Evolutionary conservation across 2,329 filamentous ascomycete genomes (phyloP).

Genomic region (Ophiocordyceps sinensis): DNA sequence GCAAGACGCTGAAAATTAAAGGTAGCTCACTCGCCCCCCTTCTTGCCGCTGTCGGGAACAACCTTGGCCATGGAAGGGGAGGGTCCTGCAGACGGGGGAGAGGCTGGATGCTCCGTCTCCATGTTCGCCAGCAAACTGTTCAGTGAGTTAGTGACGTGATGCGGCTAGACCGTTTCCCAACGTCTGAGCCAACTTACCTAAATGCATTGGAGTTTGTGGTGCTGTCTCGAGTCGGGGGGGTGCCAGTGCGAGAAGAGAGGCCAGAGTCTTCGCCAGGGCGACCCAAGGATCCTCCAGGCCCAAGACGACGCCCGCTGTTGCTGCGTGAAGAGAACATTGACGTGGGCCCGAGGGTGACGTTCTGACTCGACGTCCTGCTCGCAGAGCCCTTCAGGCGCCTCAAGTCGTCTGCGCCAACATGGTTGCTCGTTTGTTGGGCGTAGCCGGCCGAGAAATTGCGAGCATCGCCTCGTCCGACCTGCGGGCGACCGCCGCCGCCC

Average conservation of each 20-base stretch:
- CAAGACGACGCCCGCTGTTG: slow-evolving; percentile 74
- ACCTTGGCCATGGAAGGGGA: slow-evolving; percentile 53
- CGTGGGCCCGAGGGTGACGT: slow-evolving; percentile 61
- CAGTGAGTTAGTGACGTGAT: slow-evolving; percentile 1
- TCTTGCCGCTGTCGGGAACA: slow-evolving; percentile 41
- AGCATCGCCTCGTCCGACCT: slow-evolving; percentile 71
- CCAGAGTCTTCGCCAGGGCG: slow-evolving; percentile 73
- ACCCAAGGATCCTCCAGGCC: slow-evolving; percentile 57
- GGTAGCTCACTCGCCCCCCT: slow-evolving; percentile 28
- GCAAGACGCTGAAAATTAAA: slow-evolving; percentile 24
- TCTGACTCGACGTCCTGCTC: slow-evolving; percentile 45
- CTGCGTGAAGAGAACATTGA: slow-evolving; percentile 82
- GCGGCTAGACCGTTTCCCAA: background rate
- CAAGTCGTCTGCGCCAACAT: slow-evolving; percentile 82
- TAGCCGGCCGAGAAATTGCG: slow-evolving; percentile 67
- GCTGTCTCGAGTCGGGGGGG: slow-evolving; percentile 50
- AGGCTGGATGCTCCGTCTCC: slow-evolving; percentile 50
- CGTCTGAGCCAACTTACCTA: slow-evolving; percentile 50
- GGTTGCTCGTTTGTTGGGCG: slow-evolving; percentile 64
- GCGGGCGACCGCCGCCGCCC: slow-evolving; percentile 54
- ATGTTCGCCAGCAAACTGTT: slow-evolving; percentile 42
- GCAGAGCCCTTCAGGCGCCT: slow-evolving; percentile 59
- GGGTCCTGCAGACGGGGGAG: slow-evolving; percentile 53
- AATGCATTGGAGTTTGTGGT: slow-evolving; percentile 77
- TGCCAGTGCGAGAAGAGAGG: slow-evolving; percentile 77